phyloP scores from a whole-genome alignment of 2,329 filamentous ascomycete species.

The Colletotrichum tamarilloi region DNA sequence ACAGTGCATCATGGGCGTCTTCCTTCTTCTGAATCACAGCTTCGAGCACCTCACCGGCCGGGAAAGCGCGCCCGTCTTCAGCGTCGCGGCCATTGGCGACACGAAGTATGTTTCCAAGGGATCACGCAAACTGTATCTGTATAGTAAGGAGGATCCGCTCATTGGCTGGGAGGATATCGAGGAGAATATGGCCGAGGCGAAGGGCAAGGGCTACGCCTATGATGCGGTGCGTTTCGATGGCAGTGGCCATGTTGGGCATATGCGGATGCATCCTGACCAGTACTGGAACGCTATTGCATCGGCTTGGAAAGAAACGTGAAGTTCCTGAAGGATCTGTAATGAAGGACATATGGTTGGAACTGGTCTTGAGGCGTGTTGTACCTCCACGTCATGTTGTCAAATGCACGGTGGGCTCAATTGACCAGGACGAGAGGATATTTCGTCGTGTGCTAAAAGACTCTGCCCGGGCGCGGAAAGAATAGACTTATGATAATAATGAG shows the following conservation, averaged over 20 bases:
- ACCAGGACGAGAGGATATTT: background rate
- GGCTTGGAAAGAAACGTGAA: slow-evolving; percentile 40
- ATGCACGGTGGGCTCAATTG: no score
- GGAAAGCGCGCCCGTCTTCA: slow-evolving; percentile 50
- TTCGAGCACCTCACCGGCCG: slow-evolving; percentile 50
- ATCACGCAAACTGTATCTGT: slow-evolving; percentile 65
- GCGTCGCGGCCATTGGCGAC: slow-evolving; percentile 9
- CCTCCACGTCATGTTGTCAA: no score
- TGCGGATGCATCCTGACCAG: slow-evolving; percentile 63
- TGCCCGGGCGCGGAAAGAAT: background rate
- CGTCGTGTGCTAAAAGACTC: background rate
- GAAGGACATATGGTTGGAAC: no score
- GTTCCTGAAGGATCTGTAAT: background rate
- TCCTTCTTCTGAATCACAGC: slow-evolving; percentile 51
- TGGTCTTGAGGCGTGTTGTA: no score
- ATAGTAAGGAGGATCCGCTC: slow-evolving; percentile 68
- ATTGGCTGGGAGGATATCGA: slow-evolving; percentile 68
- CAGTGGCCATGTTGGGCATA: slow-evolving; percentile 71
- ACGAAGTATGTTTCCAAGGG: slow-evolving; percentile 42
- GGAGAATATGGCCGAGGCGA: slow-evolving; percentile 60
- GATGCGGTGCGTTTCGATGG: slow-evolving; percentile 65
- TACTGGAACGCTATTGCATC: slow-evolving; percentile 65
- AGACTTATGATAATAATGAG: background rate
- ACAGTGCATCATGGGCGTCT: slow-evolving; percentile 57
- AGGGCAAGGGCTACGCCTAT: slow-evolving; percentile 59